Base-by-base conservation (phyloP, 208 protist species). In the Eutreptiella sp. region DNA sequence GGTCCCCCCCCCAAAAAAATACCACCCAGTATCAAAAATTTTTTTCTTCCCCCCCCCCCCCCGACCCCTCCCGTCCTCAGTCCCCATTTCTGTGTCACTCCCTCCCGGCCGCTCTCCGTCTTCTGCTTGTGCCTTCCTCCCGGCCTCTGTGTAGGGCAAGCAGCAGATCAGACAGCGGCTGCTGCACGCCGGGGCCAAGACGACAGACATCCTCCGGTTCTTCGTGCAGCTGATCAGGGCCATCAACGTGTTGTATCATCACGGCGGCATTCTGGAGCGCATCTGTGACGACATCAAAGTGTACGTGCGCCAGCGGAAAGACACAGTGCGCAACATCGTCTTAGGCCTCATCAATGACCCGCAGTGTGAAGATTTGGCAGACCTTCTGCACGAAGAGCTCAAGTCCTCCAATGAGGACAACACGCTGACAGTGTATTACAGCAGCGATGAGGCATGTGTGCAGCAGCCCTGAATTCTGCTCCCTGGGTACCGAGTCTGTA, bases 141-240 rank as follows among this genome's bases (percentile, higher is more conserved):
- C 39, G 53, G 11, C 16, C 16, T 7, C 38, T n/a, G 31, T 34
- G 45, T 70, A n/a, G 21, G 66, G 38, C 1, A 36, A 4, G 16
- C 29, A 1, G 14, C 5, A 4, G 27, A 24, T 73, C 21, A 1
- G 43, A 27, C 24, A 35, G n/a, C 31, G 73, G 38, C 39, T 78
- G 27, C 33, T 78, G 3, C 73, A 78, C 34, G 57, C 72, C 21
- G 73, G 73, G 41, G 73, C 73, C 14, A 71, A 72, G 27, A 78
- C 73, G 14, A 50, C 31, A 26, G 73, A 80, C 34, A 77, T 78
- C 23, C 53, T 78, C 0, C 46, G 47, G 0, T 33, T 55, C 21
- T 79, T 70, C 19, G 64, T 78, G 14, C 46, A 38, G 4, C 46
- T 63, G 1, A 80, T 80, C 4, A 42, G 66, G 16, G 19, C 70